Conservation (phyloP, 2,329 filamentous ascomycete genomes). For the Pezicula carpinea region DNA sequence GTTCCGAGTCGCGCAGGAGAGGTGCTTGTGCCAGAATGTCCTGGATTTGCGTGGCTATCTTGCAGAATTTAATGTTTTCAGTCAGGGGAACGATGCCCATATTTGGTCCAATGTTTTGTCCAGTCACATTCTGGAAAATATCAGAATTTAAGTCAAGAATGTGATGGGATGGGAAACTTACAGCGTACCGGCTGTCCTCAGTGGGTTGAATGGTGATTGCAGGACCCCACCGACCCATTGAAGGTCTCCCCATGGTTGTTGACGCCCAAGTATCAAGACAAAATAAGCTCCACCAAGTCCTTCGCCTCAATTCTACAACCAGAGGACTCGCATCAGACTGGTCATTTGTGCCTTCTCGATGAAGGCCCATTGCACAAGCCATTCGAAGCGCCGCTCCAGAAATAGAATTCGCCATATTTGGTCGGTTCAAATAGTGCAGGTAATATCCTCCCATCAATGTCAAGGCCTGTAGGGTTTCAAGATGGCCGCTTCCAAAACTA, state of each 20-base stretch:
- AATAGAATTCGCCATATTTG: constrained; percentile 71
- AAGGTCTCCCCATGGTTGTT: constrained; percentile 66
- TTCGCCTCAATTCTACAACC: constrained; percentile 55
- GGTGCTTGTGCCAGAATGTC: constrained; percentile 68
- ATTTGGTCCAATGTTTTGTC: constrained; percentile 59
- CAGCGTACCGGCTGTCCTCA: constrained; percentile 33
- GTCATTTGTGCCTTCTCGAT: constrained; percentile 52
- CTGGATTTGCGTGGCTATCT: constrained; percentile 73
- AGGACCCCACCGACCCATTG: constrained; percentile 61
- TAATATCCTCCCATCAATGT: constrained; percentile 72
- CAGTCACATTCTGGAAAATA: constrained; percentile 36
- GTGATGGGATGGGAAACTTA: constrained; percentile 12
- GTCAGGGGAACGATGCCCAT: constrained; percentile 66
- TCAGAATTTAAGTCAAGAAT: not conserved
- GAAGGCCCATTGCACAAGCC: constrained; percentile 68
- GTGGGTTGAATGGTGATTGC: constrained; percentile 64
- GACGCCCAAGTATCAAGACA: constrained; percentile 71
- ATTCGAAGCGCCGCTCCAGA: constrained; percentile 68
- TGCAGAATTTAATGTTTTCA: constrained; percentile 75
- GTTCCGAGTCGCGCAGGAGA: constrained; percentile 61
- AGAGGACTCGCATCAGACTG: constrained; percentile 19
- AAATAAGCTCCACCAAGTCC: constrained; percentile 73
- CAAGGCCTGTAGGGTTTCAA: constrained; percentile 70
- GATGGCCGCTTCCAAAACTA: constrained; percentile 62
- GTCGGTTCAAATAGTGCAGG: constrained; percentile 72